Base-by-base conservation (phyloP, 176 grass and related monocot species). In the Leersia perrieri region DNA sequence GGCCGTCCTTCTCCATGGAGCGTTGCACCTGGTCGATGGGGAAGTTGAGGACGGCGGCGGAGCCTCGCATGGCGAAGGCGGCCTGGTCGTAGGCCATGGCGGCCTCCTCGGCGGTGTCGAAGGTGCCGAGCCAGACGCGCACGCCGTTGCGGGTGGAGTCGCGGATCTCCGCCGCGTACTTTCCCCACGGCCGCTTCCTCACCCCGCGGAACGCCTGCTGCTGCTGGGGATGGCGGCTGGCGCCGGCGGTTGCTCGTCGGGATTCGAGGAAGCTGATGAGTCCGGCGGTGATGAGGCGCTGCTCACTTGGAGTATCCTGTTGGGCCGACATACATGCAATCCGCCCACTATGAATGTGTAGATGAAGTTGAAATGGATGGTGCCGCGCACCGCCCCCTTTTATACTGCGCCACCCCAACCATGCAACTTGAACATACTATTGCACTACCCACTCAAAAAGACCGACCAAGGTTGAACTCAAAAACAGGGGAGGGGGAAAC, bases 71-170 rank as follows among this genome's bases (percentile, higher is more conserved):
- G 18, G 92, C 67, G 67, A 91, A 91, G 11, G 92, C 92, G 3
- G 92, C 92, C 88, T 94, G 92, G 88, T 94, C 92, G 88, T 94
- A 94, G 0, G 92, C 92, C 76, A 94, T 18, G 33, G 92, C 92
- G 11, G 88, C 92, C 33, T 40, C 88, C 76, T 94, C 80, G 0
- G 88, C 71, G 83, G 71, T 91, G 61, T 94, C 92, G 83, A 94
- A 94, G 13, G 92, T 94, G 71, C 92, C 92, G 9, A 93, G 82
- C 91, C 91, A 93, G 66, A 94, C 88, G 38, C 91, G 78, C 2
- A 83, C 68, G 33, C 91, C 88, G 82, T 88, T 82, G 75, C 91
- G 82, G 60, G 83, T 94, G 10, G 91, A 94, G 75, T 94, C 91
- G 16, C 91, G 40, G 41, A 94, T 94, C 83, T 94, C 92, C 42